phyloP scores from a whole-genome alignment of 768 basidiomycete genomes.

The Trametes sanguinea region DNA sequence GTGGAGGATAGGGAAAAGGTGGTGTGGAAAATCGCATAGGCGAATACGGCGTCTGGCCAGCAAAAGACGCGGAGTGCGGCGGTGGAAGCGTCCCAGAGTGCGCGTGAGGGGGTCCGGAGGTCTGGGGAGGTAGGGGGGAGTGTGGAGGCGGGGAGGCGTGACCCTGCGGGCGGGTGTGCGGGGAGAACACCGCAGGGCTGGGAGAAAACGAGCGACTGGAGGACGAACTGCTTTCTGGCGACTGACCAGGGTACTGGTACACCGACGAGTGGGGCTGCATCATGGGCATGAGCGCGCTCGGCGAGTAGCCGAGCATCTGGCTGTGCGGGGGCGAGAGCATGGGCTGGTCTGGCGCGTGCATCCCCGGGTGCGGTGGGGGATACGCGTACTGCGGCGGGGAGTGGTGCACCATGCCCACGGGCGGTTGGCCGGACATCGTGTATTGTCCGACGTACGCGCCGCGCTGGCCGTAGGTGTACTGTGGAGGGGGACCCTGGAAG shows the following conservation, averaged over 20 bases:
- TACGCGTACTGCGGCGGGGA: conserved; percentile 30
- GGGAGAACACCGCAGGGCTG: conserved; percentile 21
- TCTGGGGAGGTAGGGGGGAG: conserved; percentile 18
- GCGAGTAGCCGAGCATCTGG: conserved; percentile 31
- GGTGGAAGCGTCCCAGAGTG: conserved; percentile 14
- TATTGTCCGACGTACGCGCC: conserved; percentile 47
- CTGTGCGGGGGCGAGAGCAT: conserved; percentile 40
- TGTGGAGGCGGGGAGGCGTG: conserved; percentile 30
- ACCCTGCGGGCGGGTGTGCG: conserved; percentile 14
- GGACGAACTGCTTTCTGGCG: conserved; percentile 36
- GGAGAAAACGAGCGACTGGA: conserved; percentile 29
- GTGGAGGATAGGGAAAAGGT: conserved; percentile 28
- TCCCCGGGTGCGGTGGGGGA: conserved; percentile 41
- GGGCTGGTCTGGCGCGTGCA: conserved; percentile 38
- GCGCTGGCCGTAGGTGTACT: conserved; percentile 33
- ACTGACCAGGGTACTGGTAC: conserved; percentile 40
- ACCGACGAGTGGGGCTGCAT: conserved; percentile 39
- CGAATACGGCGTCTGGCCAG: conserved; percentile 26
- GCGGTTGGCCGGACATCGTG: conserved; percentile 43
- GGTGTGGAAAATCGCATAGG: conserved; percentile 33
- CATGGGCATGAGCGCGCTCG: conserved; percentile 44
- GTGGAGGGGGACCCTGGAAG: conserved; percentile 30
- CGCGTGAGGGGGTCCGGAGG: conserved; percentile 16
- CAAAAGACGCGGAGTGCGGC: conserved; percentile 24
- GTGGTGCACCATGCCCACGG: conserved; percentile 25